Conservation (phyloP, 148 eudicot species). For the Arctostaphylos glauca region DNA sequence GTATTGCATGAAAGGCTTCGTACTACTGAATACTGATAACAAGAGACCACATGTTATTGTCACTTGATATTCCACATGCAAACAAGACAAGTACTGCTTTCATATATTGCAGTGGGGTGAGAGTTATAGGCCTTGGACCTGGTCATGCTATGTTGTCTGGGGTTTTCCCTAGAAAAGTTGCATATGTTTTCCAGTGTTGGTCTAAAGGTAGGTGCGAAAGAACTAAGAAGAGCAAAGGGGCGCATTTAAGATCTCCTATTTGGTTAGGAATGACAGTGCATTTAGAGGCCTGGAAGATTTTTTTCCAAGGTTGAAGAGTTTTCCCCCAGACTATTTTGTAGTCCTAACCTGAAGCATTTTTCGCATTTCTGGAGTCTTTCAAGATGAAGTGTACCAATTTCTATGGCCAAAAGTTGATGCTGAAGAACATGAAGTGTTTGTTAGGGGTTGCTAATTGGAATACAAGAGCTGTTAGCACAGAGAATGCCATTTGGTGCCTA, state of each 20-base stretch:
- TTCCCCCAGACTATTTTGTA: neutral
- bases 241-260: neutral
- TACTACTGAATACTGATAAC: neutral
- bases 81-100: neutral
- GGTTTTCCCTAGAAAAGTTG: neutral
- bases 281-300: neutral
- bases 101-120: neutral
- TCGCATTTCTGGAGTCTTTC: neutral
- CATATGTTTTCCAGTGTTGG: neutral
- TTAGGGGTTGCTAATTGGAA: neutral
- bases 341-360: neutral
- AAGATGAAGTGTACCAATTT: neutral
- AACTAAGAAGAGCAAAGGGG: neutral
- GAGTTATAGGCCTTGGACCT: neutral
- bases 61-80: neutral
- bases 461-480: neutral
- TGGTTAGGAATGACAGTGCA: neutral
- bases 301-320: neutral
- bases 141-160: neutral
- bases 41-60: neutral
- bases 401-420: neutral
- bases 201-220: neutral
- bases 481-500: neutral
- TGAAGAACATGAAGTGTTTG: neutral
- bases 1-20: neutral